A percentile compares a stretch with the other conserved stretches of the same genome.
Evolutionary conservation across 2,329 filamentous ascomycete genomes (phyloP).

Genomic region (Ascochyta viciae-villosae): DNA sequence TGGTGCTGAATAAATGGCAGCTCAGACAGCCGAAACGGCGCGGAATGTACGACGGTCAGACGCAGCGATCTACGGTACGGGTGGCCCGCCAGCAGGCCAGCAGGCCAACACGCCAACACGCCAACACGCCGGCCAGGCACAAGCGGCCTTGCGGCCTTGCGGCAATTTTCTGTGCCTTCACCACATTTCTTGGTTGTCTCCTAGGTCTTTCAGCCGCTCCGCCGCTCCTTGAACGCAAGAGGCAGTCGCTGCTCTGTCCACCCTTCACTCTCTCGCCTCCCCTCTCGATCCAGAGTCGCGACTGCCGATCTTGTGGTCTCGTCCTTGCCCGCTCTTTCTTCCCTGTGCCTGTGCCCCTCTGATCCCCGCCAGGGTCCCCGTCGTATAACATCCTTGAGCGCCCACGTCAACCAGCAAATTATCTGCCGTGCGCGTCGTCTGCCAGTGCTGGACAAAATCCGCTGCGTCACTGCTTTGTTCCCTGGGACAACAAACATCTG

Average conservation of each 20-base stretch:
- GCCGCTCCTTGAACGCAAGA: constrained; percentile 8
- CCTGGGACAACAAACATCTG: constrained; percentile 9
- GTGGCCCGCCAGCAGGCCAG: background rate
- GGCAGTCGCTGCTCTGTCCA: constrained; percentile 12
- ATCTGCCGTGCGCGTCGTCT: constrained; percentile 14
- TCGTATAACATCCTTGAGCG: constrained; percentile 8
- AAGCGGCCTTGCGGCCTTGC: constrained; percentile 6
- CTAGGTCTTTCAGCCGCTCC: background rate
- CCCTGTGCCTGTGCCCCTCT: constrained; percentile 7
- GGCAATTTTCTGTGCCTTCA: constrained; percentile 11
- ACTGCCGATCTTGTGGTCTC: constrained; percentile 14
- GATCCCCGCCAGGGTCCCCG: constrained; percentile 15
- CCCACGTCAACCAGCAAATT: constrained; percentile 17
- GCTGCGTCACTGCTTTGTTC: background rate
- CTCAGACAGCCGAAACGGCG: constrained; percentile 10
- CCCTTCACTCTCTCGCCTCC: background rate
- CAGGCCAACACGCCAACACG: background rate
- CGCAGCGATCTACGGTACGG: constrained; percentile 18
- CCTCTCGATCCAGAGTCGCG: constrained; percentile 3
- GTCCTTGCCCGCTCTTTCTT: constrained; percentile 4
- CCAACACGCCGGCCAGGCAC: constrained; percentile 6
- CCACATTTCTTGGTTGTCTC: constrained; percentile 2
- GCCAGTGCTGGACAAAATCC: background rate
- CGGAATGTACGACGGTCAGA: constrained; percentile 6
- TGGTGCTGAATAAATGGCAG: constrained; percentile 3